phyloP scores from a whole-genome alignment of 345 rosid genomes.

The Pistacia vera region DNA sequence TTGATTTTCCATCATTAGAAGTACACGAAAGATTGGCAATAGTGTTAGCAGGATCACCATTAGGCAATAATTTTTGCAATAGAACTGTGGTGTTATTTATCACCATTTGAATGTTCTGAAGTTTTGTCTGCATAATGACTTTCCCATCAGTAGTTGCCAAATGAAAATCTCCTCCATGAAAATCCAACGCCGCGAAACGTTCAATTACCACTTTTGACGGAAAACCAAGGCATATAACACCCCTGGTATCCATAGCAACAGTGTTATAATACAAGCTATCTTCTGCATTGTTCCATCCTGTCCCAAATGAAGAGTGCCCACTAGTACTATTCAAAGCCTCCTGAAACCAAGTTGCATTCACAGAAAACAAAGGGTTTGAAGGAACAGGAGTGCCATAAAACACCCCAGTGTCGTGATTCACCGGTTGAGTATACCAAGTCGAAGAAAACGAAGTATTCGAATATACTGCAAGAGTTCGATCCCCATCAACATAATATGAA shows the following conservation, averaged over 20 bases:
- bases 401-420: slow-evolving; percentile 35
- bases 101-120: slow-evolving; percentile 17
- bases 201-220: slow-evolving; percentile 25
- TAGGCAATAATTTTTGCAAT: slow-evolving; percentile 13
- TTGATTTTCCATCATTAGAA: background rate
- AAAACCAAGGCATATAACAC: slow-evolving; percentile 38
- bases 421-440: slow-evolving; percentile 33
- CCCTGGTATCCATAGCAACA: slow-evolving; percentile 38
- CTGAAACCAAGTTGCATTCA: slow-evolving; percentile 32
- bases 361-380: slow-evolving; percentile 6
- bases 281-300: slow-evolving; percentile 25
- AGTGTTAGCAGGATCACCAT: background rate
- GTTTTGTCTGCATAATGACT: slow-evolving; percentile 20
- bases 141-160: slow-evolving; percentile 30
- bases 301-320: slow-evolving; percentile 25
- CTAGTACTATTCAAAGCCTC: slow-evolving; percentile 24
- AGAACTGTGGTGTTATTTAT: slow-evolving; percentile 12
- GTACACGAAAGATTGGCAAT: slow-evolving; percentile 2
- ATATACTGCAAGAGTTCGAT: slow-evolving; percentile 27
- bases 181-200: slow-evolving; percentile 30
- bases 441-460: slow-evolving; percentile 34
- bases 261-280: slow-evolving; percentile 25
- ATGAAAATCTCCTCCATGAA: slow-evolving; percentile 38
- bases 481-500: slow-evolving; percentile 27
- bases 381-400: slow-evolving; percentile 37